These are phyloP conservation scores for Paspalum vaginatum DNA, from an alignment of 176 grass and related monocot genomes.

Conservation along the genomic window DNA sequence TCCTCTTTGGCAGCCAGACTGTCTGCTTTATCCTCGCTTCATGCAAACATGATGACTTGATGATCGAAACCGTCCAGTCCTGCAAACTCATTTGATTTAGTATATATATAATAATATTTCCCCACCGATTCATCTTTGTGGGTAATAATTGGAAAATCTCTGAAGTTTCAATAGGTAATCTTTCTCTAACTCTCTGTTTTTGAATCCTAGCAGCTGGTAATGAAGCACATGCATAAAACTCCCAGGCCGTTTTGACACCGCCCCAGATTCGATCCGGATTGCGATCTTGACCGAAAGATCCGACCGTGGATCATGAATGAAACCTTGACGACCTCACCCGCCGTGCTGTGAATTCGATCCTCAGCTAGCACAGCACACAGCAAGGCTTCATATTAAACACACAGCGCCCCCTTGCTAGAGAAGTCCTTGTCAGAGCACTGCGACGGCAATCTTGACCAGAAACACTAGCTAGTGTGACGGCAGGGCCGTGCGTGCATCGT, in stretches of 20 bases:
- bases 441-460: neutral
- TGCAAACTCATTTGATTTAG: neutral
- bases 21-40: constrained; percentile 1
- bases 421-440: neutral
- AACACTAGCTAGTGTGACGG: neutral
- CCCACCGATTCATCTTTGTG: neutral
- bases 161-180: neutral
- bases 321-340: constrained; percentile 1
- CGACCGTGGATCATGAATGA: constrained; percentile 2
- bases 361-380: neutral
- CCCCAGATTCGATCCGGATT: neutral
- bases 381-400: neutral
- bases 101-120: too few species aligned
- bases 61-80: constrained; percentile 4
- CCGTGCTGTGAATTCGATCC: neutral
- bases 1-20: constrained; percentile 11
- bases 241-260: neutral
- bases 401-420: neutral
- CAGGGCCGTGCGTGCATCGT: neutral
- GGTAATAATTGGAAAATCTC: neutral
- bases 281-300: constrained; percentile 17
- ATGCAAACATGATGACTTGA: constrained; percentile 3
- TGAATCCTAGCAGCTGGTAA: neutral
- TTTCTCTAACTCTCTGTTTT: neutral
- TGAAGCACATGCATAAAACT: neutral